Evolutionary conservation across 2,329 filamentous ascomycete species (phyloP).

Genomic region (Epichloe brachyelytri): DNA sequence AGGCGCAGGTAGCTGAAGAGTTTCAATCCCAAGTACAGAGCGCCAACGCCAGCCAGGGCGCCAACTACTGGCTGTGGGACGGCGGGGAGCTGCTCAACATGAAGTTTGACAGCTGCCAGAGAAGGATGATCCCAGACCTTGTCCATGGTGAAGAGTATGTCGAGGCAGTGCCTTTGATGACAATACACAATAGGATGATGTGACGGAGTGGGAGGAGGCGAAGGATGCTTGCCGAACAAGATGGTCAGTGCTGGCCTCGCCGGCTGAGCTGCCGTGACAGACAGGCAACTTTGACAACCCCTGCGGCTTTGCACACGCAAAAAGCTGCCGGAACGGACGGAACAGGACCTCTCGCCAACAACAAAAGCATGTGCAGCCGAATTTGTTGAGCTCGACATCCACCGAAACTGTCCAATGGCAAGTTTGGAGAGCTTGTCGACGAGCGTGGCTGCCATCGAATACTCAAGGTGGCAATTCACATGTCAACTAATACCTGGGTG

Average conservation of each 20-base stretch:
- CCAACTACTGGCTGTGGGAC: slow-evolving; percentile 33
- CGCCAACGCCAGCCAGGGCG: slow-evolving; percentile 42
- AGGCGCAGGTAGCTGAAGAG: slow-evolving; percentile 46
- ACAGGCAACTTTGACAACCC: background rate
- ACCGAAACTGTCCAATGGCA: background rate
- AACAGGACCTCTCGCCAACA: too few relatives aligned
- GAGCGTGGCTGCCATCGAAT: too few relatives aligned
- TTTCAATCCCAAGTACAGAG: slow-evolving; percentile 43
- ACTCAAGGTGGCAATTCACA: too few relatives aligned
- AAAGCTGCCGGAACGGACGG: too few relatives aligned
- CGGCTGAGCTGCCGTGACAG: too few relatives aligned
- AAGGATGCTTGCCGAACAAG: background rate
- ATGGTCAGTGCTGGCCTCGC: too few relatives aligned
- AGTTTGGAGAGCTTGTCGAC: background rate
- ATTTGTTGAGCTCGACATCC: slow-evolving; percentile 5
- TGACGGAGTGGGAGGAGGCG: background rate
- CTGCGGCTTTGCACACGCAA: background rate
- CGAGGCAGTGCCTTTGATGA: background rate
- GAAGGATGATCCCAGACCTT: slow-evolving; percentile 9
- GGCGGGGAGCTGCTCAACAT: slow-evolving; percentile 12
- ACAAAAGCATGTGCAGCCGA: slow-evolving; percentile 1
- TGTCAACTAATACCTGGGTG: too few relatives aligned
- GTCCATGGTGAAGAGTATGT: slow-evolving; percentile 14
- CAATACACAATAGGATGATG: background rate
- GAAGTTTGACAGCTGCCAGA: slow-evolving; percentile 1